A percentile compares a stretch with the other conserved stretches of the same genome.
Evolutionary conservation across 805 yeast genomes (phyloP).

Genomic region (Kodamaea neixiangensis): DNA sequence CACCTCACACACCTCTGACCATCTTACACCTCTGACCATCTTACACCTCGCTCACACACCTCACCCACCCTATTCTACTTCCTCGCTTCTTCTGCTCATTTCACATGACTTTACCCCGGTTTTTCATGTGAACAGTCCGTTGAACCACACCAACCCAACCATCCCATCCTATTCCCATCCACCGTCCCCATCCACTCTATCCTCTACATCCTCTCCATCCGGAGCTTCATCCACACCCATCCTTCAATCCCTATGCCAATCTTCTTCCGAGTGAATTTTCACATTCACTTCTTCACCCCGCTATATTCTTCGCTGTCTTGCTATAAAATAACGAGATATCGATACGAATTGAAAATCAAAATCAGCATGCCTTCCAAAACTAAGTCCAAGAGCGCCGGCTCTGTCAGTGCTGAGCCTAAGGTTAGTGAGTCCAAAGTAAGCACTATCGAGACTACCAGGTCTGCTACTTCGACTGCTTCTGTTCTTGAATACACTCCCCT

Average conservation of each 20-base stretch:
- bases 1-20: too few species aligned
- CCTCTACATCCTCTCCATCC: too few species aligned
- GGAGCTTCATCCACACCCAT: too few species aligned
- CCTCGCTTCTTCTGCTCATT: not conserved
- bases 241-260: not conserved
- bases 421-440: slow-evolving; percentile 47
- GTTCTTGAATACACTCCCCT: slow-evolving; percentile 45
- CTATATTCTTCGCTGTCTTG: not conserved
- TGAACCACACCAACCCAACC: too few species aligned
- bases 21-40: not conserved
- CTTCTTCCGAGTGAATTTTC: not conserved
- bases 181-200: too few species aligned
- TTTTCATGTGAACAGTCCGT: too few species aligned
- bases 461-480: slow-evolving; percentile 2
- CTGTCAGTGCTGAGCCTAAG: slow-evolving; percentile 76
- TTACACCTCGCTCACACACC: not conserved
- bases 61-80: not conserved
- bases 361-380: too few species aligned
- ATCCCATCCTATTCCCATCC: too few species aligned
- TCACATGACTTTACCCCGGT: too few species aligned
- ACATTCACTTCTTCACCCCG: slow-evolving; percentile 10
- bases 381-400: too few species aligned
- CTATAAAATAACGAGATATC: slow-evolving; percentile 1
- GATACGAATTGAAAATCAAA: not conserved
- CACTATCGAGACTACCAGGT: not conserved